A percentile compares a stretch with the other conserved stretches of the same genome.
phyloP scores from a whole-genome alignment of 129 eudicot species.

The Lonicera japonica region DNA sequence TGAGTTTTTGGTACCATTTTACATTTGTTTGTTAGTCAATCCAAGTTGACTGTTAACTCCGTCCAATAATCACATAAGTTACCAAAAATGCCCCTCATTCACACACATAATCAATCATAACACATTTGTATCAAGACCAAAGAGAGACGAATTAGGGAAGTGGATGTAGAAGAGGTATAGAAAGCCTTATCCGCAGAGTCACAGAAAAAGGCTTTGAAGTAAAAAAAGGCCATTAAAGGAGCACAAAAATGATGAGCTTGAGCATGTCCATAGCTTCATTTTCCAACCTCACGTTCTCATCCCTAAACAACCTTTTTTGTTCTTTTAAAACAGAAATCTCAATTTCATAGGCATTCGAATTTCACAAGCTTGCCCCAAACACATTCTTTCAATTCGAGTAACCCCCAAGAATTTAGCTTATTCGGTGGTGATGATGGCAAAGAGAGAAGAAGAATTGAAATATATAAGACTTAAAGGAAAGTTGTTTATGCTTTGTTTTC shows the following conservation, averaged over 20 bases:
- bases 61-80: too few relatives aligned
- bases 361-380: slow-evolving; percentile 18
- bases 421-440: slow-evolving; percentile 73
- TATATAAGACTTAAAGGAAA: slow-evolving; percentile 84
- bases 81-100: too few relatives aligned
- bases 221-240: too few relatives aligned
- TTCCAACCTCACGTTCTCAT: slow-evolving; percentile 24
- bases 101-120: too few relatives aligned
- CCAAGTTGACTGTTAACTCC: too few relatives aligned
- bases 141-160: too few relatives aligned
- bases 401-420: slow-evolving; percentile 8
- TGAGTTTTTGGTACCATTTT: too few relatives aligned
- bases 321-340: slow-evolving; percentile 33
- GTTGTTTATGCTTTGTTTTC: slow-evolving; percentile 83
- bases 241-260: slow-evolving; percentile 28
- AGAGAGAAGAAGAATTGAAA: slow-evolving; percentile 69
- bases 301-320: slow-evolving; percentile 22
- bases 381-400: slow-evolving; percentile 10
- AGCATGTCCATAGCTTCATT: slow-evolving; percentile 31
- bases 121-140: too few relatives aligned
- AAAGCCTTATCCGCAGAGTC: not conserved
- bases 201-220: too few relatives aligned
- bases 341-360: slow-evolving; percentile 72
- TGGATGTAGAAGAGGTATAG: too few relatives aligned
- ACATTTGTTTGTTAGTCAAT: too few relatives aligned